phyloP scores from a whole-genome alignment of 176 grass and related monocot species.

The Aegilops bicornis region DNA sequence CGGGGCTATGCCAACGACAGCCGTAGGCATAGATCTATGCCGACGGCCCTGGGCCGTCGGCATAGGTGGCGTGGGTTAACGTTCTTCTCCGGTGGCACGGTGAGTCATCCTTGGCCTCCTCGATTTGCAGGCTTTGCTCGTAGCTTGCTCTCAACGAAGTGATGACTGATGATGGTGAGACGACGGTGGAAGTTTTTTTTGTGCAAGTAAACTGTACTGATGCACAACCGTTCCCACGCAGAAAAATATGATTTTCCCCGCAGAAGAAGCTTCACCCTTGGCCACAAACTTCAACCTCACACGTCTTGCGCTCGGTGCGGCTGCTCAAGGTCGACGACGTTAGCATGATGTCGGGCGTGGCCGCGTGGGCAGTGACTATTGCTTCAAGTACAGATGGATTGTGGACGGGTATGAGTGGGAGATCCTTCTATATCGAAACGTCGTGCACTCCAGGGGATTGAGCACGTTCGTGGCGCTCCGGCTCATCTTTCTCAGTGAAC shows the following conservation, averaged over 20 bases:
- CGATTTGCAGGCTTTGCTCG: no score
- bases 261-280: background rate
- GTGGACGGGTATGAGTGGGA: background rate
- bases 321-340: background rate
- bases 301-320: background rate
- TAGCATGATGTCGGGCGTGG: background rate
- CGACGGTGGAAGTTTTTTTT: no score
- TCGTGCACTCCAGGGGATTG: background rate
- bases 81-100: no score
- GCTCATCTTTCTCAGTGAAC: background rate
- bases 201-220: background rate
- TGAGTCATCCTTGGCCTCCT: no score
- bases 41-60: no score
- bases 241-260: background rate
- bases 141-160: no score
- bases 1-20: no score
- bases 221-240: background rate
- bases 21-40: no score
- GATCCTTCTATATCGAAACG: background rate
- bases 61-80: no score
- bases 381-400: background rate
- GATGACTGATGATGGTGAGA: no score
- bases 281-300: background rate
- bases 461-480: background rate
- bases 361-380: background rate